A percentile compares a stretch with the other conserved stretches of the same genome.
Conservation (phyloP, 2,329 filamentous ascomycete genomes). For the Penicillium sp. region DNA sequence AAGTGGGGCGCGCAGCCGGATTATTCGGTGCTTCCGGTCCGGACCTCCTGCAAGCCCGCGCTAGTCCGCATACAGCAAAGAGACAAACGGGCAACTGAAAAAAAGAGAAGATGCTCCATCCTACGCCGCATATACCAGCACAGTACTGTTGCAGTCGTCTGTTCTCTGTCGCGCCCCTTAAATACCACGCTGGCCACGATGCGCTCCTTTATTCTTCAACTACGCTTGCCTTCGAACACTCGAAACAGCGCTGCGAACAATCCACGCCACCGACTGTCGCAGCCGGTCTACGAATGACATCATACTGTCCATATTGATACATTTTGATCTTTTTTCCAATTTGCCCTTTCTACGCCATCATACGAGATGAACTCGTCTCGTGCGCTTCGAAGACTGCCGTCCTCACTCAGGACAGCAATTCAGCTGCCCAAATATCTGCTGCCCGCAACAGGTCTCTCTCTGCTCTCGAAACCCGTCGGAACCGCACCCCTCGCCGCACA, state of each 20-base stretch:
- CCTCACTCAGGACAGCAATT: background rate
- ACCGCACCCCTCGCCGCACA: background rate
- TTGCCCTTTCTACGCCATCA: background rate
- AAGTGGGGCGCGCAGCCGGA: no score
- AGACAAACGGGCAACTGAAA: background rate
- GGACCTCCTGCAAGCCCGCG: background rate
- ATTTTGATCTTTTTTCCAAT: background rate
- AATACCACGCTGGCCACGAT: constrained; percentile 11
- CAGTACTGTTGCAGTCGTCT: constrained; percentile 13
- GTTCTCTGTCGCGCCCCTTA: background rate
- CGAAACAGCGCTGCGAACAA: background rate
- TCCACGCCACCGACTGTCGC: background rate
- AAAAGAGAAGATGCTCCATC: constrained; percentile 30
- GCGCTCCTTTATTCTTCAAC: constrained; percentile 2
- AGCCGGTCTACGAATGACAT: constrained; percentile 9
- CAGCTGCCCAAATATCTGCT: background rate
- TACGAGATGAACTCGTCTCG: background rate
- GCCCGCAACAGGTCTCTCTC: background rate
- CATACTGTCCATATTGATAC: background rate
- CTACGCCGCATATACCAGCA: constrained; percentile 46
- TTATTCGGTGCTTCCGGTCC: background rate
- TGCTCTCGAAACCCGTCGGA: background rate
- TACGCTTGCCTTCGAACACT: background rate
- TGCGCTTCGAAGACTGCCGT: background rate
- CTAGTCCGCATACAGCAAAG: background rate